Base-by-base conservation (phyloP, 441 rosid genomes). In the Biscutella laevigata region DNA sequence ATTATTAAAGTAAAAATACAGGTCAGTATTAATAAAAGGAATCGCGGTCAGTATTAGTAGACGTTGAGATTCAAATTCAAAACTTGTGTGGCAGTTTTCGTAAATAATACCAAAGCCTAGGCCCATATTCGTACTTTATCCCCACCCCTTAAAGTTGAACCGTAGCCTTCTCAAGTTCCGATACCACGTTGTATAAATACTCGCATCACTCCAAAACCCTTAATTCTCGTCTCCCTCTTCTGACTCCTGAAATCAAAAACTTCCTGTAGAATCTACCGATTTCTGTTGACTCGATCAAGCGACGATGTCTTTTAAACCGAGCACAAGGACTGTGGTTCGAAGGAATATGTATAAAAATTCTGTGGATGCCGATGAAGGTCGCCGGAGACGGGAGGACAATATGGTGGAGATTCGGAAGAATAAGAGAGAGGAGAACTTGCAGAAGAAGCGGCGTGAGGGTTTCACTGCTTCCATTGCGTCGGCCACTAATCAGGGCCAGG, bases 321-420 rank as follows among this genome's bases (percentile, higher is more conserved):
- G 45, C 73, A 73, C 74, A 9, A 80, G 72, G 69, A 58, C 81
- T 1, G 83, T 77, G 75, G 79, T 68, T 34, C 79, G 83, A 17
- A 53, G 76, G 69, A 75, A 73, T 68, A 43, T 66, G 41, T 80
- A 77, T 62, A 80, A 80, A 61, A 74, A 58, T 36, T 60, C 86
- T 29, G 81, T 80, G 7, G 83, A 77, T 40, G 81, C 81, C 13
- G 83, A 80, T 25, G 86, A 77, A 59, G 81, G 83, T 12, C 73
- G 86, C 22, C 69, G 86, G 70, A 70, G 83, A 57, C 50, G 86
- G 40, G 86, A 80, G 70, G 86, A 72, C 57, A 78, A 77, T 26
- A 62, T 77, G 86, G 83, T 80, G 37, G 86, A 80, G 81, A 80
- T 80, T 64, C 69, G 86, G 14, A 80, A 80, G 70, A 80, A 67